Evolutionary conservation across 139 green algal genomes (phyloP).

Genomic region (Diplosphaera chodatii): DNA sequence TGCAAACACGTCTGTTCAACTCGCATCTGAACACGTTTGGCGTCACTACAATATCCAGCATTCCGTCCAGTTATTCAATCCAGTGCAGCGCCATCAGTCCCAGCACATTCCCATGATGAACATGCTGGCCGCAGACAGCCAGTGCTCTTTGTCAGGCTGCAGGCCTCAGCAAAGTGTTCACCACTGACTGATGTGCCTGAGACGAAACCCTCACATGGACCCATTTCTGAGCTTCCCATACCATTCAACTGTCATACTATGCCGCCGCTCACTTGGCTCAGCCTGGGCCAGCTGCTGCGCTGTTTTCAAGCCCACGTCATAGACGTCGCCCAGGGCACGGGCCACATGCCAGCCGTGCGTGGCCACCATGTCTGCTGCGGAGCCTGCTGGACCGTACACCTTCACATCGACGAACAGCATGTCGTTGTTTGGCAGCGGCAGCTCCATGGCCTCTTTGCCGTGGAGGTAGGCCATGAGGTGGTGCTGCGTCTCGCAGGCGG

Average conservation of each 20-base stretch:
- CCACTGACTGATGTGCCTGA: too few relatives aligned
- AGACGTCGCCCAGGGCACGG: background rate
- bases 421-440: constrained; percentile 1
- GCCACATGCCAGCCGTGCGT: background rate
- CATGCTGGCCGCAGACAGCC: too few relatives aligned
- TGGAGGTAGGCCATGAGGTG: background rate
- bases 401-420: background rate
- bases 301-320: background rate
- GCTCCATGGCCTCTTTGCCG: background rate
- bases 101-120: too few relatives aligned
- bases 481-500: background rate
- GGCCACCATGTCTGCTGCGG: background rate
- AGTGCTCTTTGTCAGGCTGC: too few relatives aligned
- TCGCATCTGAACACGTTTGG: too few relatives aligned
- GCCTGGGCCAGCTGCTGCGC: background rate
- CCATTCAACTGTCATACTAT: background rate
- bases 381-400: too few relatives aligned
- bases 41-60: too few relatives aligned
- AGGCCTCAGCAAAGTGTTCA: too few relatives aligned
- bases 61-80: too few relatives aligned
- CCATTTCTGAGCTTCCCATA: background rate
- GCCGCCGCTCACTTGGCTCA: background rate
- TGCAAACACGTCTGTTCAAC: too few relatives aligned
- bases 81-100: too few relatives aligned
- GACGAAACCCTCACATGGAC: too few relatives aligned